Percentiles rank a stretch among this genome's conserved stretches.
Conservation (phyloP, 345 rosid genomes). For the Salix exigua region DNA sequence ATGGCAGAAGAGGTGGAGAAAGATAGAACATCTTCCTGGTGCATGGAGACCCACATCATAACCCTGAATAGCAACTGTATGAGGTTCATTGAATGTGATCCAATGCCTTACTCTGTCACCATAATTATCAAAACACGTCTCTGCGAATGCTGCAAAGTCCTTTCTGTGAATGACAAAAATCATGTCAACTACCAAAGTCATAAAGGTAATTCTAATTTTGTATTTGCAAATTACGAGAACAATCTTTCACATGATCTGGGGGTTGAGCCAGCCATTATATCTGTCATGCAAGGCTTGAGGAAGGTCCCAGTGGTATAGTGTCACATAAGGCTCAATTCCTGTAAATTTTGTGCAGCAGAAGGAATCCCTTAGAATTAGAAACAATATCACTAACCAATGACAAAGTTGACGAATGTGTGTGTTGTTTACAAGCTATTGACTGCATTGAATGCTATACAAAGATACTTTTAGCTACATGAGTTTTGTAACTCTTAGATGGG, state of each 20-base stretch:
- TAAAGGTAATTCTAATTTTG: background rate
- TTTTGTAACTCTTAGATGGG: background rate
- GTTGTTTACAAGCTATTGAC: background rate
- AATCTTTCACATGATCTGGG: conserved; percentile 58
- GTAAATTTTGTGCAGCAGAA: conserved; percentile 5
- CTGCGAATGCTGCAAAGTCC: conserved; percentile 73
- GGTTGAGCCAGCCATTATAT: conserved; percentile 82
- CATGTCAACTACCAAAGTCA: background rate
- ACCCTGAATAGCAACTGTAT: conserved; percentile 76
- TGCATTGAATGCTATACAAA: no score
- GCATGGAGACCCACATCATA: conserved; percentile 85
- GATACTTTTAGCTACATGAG: no score
- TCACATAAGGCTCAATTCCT: conserved; percentile 91
- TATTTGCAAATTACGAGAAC: background rate
- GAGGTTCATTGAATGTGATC: conserved; percentile 95
- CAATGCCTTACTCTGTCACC: conserved; percentile 94
- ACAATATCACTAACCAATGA: background rate
- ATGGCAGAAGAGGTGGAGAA: conserved; percentile 57
- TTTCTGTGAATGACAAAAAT: conserved; percentile 38
- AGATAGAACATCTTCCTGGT: conserved; percentile 80
- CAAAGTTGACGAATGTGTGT: background rate
- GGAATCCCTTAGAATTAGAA: background rate
- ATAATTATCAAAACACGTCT: conserved; percentile 75
- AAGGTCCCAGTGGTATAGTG: conserved; percentile 96
- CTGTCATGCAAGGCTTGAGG: conserved; percentile 78